Evolutionary conservation across 1,139 yeast species (phyloP), one percentile per base, ranked within the genome.

Genomic region (Pichia norvegensis): DNA sequence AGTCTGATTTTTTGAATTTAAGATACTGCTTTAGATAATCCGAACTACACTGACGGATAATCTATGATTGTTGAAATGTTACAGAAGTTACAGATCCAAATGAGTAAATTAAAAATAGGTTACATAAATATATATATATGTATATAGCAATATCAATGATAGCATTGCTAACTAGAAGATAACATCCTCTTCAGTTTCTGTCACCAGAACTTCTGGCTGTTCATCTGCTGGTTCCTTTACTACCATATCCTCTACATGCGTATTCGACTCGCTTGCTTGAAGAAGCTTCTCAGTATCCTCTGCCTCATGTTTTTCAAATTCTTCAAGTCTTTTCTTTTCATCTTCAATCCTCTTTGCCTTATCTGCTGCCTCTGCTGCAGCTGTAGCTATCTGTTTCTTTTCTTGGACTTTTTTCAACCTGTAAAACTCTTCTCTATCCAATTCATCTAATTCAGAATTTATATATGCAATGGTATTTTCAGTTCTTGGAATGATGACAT

Each of bases 341-440:
- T 25, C 44, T 20, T 46, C 50, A 13, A 54, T 51, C 39, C 48
- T 65, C 58, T 51, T 64, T 53, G 62, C 63, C 9, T 63, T 63
- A 22, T 68, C 74, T 55, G 76, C 83, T 16, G 71, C 70, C 51
- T 81, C 90, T n/a, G 73, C 74, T 5, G 72, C 74, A 3, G 84
- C 90, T 25, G 74, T 73, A 38, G 83, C 87, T 51, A 79, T 76
- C 67, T 88, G 96, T 67, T 92, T 92, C 82, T 88, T 90, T 63
- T 88, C 94, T 68, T 92, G 97, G 46, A 92, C 97, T 67, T 92
- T 92, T 71, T 92, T 92, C 71, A 92, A 78, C 60, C 98, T 74
- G 69, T 88, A 92, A 63, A 92, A 92, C 68, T 92, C 98, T 68
- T 92, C 98, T 75, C 98, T 84, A 65, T 92, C 98, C 66, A 92